Conservation (phyloP, 2,329 filamentous ascomycete genomes). For the Fusarium sp. region DNA sequence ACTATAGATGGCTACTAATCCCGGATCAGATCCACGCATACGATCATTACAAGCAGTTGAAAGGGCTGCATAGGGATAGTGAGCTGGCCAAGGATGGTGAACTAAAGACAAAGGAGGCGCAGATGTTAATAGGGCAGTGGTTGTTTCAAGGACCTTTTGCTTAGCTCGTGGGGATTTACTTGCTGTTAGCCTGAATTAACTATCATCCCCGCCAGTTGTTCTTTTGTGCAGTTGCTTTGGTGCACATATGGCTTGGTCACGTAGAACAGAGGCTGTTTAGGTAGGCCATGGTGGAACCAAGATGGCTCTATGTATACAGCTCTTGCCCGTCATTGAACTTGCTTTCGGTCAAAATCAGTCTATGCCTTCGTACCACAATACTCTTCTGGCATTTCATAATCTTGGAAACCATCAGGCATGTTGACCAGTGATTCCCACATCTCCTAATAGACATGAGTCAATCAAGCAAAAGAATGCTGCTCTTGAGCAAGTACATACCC, state of each 20-base stretch:
- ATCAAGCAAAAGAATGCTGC: accelerated
- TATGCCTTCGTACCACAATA: too few species aligned
- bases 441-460: not conserved
- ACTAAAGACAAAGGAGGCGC: conserved; percentile 12
- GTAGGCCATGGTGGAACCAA: too few species aligned
- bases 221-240: too few species aligned
- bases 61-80: conserved; percentile 10
- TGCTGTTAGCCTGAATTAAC: too few species aligned
- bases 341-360: too few species aligned
- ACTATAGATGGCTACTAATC: conserved; percentile 22
- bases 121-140: conserved; percentile 23
- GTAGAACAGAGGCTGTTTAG: too few species aligned
- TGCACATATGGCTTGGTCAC: too few species aligned
- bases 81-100: conserved; percentile 6
- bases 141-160: conserved; percentile 44
- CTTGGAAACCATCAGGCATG: conserved; percentile 19
- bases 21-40: conserved; percentile 27
- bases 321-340: too few species aligned
- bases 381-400: conserved; percentile 13
- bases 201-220: too few species aligned
- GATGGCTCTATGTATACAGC: too few species aligned
- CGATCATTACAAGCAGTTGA: conserved; percentile 16
- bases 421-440: conserved; percentile 29
- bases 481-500: conserved; percentile 5
- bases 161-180: not conserved